Evolutionary conservation across 768 basidiomycete species (phyloP).

Genomic region (Cubamyces lactineus): DNA sequence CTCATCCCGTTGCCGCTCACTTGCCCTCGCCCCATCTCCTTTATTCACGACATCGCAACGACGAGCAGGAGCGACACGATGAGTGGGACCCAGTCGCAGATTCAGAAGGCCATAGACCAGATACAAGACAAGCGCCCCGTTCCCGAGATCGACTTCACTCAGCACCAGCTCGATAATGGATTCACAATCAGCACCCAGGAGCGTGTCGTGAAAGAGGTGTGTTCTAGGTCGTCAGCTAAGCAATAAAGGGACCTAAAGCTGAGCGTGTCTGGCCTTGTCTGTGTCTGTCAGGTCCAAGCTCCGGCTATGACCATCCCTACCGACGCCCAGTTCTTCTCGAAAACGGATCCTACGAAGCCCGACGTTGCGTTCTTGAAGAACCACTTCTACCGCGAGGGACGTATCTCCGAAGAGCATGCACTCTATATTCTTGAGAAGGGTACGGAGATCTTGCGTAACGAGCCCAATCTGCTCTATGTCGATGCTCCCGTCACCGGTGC

Average conservation of each 20-base stretch:
- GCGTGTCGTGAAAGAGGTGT: constrained; percentile 95
- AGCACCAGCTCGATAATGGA: constrained; percentile 92
- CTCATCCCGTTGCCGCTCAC: constrained; percentile 24
- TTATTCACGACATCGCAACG: constrained; percentile 16
- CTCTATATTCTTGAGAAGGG: constrained; percentile 89
- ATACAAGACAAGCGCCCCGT: constrained; percentile 53
- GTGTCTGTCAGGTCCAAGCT: constrained; percentile 80
- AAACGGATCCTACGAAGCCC: constrained; percentile 84
- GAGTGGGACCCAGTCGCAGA: constrained; percentile 46
- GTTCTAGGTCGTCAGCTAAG: neutral
- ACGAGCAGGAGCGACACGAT: constrained; percentile 23
- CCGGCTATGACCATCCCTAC: constrained; percentile 94
- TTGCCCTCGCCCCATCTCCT: constrained; percentile 1
- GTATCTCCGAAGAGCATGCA: constrained; percentile 93
- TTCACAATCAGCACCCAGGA: constrained; percentile 90
- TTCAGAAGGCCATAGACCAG: constrained; percentile 69
- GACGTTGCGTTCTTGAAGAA: constrained; percentile 98
- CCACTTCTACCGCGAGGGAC: constrained; percentile 96
- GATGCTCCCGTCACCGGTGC: constrained; percentile 97
- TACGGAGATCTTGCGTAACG: constrained; percentile 79
- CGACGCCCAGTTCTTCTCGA: constrained; percentile 90
- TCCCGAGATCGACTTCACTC: constrained; percentile 84
- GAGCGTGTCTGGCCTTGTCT: constrained; percentile 7
- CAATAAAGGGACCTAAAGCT: neutral
- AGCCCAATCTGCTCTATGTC: constrained; percentile 90